Conservation (phyloP, 371 early-diverging fungal species). For the Rhizopus sp. region DNA sequence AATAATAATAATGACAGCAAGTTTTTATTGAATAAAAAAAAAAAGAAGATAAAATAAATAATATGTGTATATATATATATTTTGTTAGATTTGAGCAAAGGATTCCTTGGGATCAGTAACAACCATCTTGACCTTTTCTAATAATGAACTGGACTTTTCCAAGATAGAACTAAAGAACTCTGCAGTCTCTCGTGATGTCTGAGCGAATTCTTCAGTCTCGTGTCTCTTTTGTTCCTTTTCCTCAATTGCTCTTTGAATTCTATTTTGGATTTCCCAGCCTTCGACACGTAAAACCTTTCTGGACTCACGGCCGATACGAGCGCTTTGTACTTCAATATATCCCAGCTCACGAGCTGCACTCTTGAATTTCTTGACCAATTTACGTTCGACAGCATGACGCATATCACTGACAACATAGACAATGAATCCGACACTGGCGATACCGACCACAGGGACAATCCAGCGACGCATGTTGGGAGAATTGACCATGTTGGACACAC, state of each 20-base stretch:
- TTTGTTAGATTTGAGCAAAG: neutral
- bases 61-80: neutral
- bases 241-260: slow-evolving; percentile 80
- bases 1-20: neutral
- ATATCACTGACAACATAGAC: slow-evolving; percentile 84
- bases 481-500: slow-evolving; percentile 35
- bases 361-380: slow-evolving; percentile 76
- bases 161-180: slow-evolving; percentile 67
- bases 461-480: slow-evolving; percentile 44
- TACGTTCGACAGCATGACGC: slow-evolving; percentile 79
- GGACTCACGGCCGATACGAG: slow-evolving; percentile 73
- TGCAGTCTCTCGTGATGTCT: slow-evolving; percentile 66
- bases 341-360: slow-evolving; percentile 63
- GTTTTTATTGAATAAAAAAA: neutral
- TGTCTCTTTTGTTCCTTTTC: slow-evolving; percentile 69
- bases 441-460: slow-evolving; percentile 41
- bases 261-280: slow-evolving; percentile 86
- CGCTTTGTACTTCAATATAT: slow-evolving; percentile 71
- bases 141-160: slow-evolving; percentile 40
- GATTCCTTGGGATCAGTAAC: slow-evolving; percentile 24
- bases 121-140: slow-evolving; percentile 44
- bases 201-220: slow-evolving; percentile 58
- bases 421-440: slow-evolving; percentile 74
- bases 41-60: neutral
- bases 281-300: slow-evolving; percentile 77